Conservation (phyloP, 2,329 filamentous ascomycete species). For the Xylariales sp. region DNA sequence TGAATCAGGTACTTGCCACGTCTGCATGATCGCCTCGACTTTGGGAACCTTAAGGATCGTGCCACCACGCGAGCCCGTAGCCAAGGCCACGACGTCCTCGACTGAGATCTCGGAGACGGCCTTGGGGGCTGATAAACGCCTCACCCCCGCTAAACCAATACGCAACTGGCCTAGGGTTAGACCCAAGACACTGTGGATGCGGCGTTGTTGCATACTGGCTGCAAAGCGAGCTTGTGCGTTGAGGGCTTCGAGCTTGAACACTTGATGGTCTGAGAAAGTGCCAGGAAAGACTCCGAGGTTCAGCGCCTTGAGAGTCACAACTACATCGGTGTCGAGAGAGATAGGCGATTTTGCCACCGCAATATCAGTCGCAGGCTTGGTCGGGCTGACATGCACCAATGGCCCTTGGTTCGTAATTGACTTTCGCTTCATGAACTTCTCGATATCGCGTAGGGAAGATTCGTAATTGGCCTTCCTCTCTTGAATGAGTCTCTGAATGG, state of each 20-base stretch:
- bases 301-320: conserved; percentile 80
- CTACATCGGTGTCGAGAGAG: conserved; percentile 87
- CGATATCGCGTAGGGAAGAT: conserved; percentile 80
- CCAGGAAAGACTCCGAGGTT: conserved; percentile 87
- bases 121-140: conserved; percentile 61
- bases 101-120: conserved; percentile 70
- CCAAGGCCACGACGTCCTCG: conserved; percentile 77
- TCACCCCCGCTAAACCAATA: conserved; percentile 79
- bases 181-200: conserved; percentile 81
- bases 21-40: conserved; percentile 91
- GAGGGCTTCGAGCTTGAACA: conserved; percentile 88
- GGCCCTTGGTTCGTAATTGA: conserved; percentile 42
- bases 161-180: conserved; percentile 89
- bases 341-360: conserved; percentile 62
- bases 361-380: conserved; percentile 40
- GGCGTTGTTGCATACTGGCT: conserved; percentile 64
- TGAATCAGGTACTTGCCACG: conserved; percentile 76
- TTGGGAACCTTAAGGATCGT: conserved; percentile 93
- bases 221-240: conserved; percentile 88
- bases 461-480: conserved; percentile 85
- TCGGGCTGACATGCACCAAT: conserved; percentile 26
- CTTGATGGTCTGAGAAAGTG: conserved; percentile 87
- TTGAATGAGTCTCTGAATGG: conserved; percentile 77
- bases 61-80: conserved; percentile 78
- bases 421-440: conserved; percentile 78